Conservation (phyloP, 2,329 filamentous ascomycete genomes). For the Proliferodiscus dingleyae region DNA sequence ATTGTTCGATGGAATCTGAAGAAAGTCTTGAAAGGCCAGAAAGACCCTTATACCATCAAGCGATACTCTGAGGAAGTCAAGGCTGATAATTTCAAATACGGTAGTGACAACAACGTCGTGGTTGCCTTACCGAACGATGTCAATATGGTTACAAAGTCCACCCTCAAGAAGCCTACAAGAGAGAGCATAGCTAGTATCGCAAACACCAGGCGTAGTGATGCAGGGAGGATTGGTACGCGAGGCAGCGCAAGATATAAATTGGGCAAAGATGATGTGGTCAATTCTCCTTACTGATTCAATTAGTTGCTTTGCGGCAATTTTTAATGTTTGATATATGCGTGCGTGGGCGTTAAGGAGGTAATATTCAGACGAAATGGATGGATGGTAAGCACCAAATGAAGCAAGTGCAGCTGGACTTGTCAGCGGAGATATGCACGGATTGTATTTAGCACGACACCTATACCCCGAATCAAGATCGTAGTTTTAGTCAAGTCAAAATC, state of each 20-base stretch:
- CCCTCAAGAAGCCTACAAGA: constrained; percentile 79
- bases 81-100: constrained; percentile 97
- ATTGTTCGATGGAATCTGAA: constrained; percentile 95
- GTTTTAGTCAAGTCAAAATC: too few relatives aligned
- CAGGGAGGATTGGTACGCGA: constrained; percentile 47
- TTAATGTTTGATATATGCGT: constrained; percentile 11
- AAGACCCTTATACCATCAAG: constrained; percentile 94
- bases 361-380: background rate
- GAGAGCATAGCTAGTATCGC: constrained; percentile 73
- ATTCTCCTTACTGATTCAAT: constrained; percentile 51
- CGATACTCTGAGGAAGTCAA: constrained; percentile 93
- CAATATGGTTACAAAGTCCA: constrained; percentile 89
- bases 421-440: constrained; percentile 16
- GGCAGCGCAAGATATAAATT: constrained; percentile 66
- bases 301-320: background rate
- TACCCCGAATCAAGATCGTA: constrained; percentile 7
- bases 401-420: constrained; percentile 20
- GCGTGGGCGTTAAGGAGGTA: constrained; percentile 11
- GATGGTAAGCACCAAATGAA: background rate
- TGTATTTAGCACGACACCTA: constrained; percentile 21
- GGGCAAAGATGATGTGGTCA: constrained; percentile 77
- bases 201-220: constrained; percentile 41
- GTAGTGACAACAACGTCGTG: constrained; percentile 95
- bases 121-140: constrained; percentile 96
- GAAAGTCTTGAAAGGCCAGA: constrained; percentile 75